phyloP scores from a whole-genome alignment of 2,329 filamentous ascomycete species.

The Blumeriella jaapii region DNA sequence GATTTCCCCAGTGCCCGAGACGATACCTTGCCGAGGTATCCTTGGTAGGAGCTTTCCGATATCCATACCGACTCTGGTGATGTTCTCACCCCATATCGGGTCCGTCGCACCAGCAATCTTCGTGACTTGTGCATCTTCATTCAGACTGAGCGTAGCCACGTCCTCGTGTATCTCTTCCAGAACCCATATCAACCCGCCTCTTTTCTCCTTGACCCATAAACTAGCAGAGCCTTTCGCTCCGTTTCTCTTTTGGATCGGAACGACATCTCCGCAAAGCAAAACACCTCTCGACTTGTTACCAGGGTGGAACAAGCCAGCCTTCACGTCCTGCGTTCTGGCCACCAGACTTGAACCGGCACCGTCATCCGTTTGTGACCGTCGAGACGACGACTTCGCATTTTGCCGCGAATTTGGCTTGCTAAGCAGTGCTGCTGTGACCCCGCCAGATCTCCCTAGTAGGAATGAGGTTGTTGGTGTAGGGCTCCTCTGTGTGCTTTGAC shows the following conservation, averaged over 20 bases:
- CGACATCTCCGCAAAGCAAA: constrained; percentile 90
- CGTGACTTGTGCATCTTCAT: constrained; percentile 64
- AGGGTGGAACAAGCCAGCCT: constrained; percentile 44
- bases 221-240: constrained; percentile 85
- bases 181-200: constrained; percentile 90
- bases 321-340: constrained; percentile 33
- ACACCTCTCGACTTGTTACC: constrained; percentile 76
- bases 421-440: constrained; percentile 74
- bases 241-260: constrained; percentile 93
- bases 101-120: constrained; percentile 64
- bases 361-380: constrained; percentile 54
- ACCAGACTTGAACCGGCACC: constrained; percentile 38
- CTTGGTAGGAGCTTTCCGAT: constrained; percentile 70
- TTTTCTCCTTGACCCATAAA: constrained; percentile 97
- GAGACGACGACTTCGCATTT: constrained; percentile 32
- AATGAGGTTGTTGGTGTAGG: constrained; percentile 35
- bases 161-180: constrained; percentile 96
- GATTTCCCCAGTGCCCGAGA: constrained; percentile 56
- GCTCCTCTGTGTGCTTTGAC: constrained; percentile 22
- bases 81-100: constrained; percentile 72
- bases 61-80: constrained; percentile 56
- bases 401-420: constrained; percentile 57
- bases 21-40: constrained; percentile 66
- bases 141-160: constrained; percentile 63
- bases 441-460: constrained; percentile 57